phyloP scores from a whole-genome alignment of 495 filamentous ascomycete species.

The Aspergillus nidulans region DNA sequence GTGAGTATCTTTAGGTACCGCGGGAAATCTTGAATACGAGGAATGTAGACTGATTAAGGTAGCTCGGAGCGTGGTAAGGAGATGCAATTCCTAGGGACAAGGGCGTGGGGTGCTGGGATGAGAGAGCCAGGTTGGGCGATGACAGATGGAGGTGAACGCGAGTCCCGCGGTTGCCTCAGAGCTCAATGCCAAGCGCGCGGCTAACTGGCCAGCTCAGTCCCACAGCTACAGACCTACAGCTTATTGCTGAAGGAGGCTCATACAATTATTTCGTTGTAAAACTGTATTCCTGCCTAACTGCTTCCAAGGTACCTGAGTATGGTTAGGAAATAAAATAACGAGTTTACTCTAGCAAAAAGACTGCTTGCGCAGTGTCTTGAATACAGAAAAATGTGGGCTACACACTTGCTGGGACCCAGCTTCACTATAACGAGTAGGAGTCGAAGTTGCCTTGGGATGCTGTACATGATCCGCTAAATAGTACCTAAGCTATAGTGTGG shows the following conservation, averaged over 20 bases:
- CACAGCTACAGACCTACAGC: neutral
- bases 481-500: slow-evolving; percentile 11
- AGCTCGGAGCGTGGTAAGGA: slow-evolving; percentile 5
- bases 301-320: no score
- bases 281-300: no score
- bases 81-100: slow-evolving; percentile 19
- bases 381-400: no score
- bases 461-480: slow-evolving; percentile 18
- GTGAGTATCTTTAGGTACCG: slow-evolving; percentile 5
- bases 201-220: slow-evolving; percentile 10
- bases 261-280: neutral
- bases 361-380: no score
- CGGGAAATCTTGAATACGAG: slow-evolving; percentile 1
- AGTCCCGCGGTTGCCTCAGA: slow-evolving; percentile 26
- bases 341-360: no score
- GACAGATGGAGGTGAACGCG: slow-evolving; percentile 27
- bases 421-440: no score
- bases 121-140: slow-evolving; percentile 16
- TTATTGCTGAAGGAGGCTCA: neutral
- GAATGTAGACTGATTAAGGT: neutral
- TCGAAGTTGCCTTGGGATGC: slow-evolving; percentile 3
- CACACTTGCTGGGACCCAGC: no score
- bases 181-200: slow-evolving; percentile 28
- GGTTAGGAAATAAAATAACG: no score
- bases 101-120: slow-evolving; percentile 11